Evolutionary conservation across 2,329 filamentous ascomycete genomes (phyloP).

Genomic region (Metarhizium sp.): DNA sequence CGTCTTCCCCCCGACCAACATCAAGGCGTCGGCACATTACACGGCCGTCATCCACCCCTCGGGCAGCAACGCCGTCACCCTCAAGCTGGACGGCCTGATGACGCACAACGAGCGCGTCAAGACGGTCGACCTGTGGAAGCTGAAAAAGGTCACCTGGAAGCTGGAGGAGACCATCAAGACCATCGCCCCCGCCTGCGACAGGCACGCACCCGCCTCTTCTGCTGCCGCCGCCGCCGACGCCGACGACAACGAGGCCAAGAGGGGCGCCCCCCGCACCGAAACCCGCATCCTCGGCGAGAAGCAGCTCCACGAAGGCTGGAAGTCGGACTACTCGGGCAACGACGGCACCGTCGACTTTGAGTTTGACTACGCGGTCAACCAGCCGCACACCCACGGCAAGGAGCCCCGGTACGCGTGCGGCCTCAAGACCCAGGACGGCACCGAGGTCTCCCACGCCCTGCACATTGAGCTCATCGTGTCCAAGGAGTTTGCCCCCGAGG

Average conservation of each 20-base stretch:
- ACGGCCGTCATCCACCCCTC: constrained; percentile 79
- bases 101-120: constrained; percentile 58
- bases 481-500: constrained; percentile 74
- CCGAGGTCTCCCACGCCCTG: constrained; percentile 74
- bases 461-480: constrained; percentile 90
- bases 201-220: constrained; percentile 50
- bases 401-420: constrained; percentile 64
- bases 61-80: constrained; percentile 66
- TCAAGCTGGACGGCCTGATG: constrained; percentile 80
- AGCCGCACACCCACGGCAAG: constrained; percentile 34
- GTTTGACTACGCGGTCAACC: constrained; percentile 42
- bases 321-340: constrained; percentile 50
- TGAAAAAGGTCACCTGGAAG: constrained; percentile 87
- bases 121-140: constrained; percentile 71
- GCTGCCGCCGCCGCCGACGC: not conserved
- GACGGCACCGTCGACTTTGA: constrained; percentile 51
- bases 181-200: constrained; percentile 68
- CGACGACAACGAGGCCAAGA: constrained; percentile 31
- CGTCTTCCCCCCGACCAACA: constrained; percentile 92
- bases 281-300: constrained; percentile 69
- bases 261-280: constrained; percentile 62
- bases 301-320: constrained; percentile 83
- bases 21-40: constrained; percentile 76
- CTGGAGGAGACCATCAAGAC: constrained; percentile 81
- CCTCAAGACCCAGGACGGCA: constrained; percentile 62